These are phyloP conservation scores for Pseudocercospora cruenta DNA, from an alignment of 2,329 filamentous ascomycete genomes.

Conservation along the genomic window DNA sequence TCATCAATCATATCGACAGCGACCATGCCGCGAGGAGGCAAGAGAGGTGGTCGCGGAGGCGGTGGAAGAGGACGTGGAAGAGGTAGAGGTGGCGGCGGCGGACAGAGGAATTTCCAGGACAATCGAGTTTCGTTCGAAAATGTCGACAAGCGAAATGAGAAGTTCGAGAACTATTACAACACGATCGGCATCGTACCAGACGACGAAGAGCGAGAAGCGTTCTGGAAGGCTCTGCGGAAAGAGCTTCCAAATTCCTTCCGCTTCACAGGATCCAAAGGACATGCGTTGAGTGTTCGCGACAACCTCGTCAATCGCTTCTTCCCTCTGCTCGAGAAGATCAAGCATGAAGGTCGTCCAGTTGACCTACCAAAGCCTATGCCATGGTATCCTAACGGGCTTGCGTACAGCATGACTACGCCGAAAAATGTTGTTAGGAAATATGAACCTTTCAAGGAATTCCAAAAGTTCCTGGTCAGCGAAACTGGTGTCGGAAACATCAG, in stretches of 20 bases:
- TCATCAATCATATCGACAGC: background rate
- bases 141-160: conserved; percentile 77
- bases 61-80: conserved; percentile 30
- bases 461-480: conserved; percentile 97
- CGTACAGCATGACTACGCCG: conserved; percentile 97
- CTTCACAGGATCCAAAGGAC: conserved; percentile 93
- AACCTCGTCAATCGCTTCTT: conserved; percentile 87
- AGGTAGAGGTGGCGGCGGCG: conserved; percentile 32
- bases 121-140: conserved; percentile 57
- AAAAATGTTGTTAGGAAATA: conserved; percentile 96
- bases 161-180: conserved; percentile 87
- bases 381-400: conserved; percentile 94
- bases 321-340: conserved; percentile 83
- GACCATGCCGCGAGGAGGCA: conserved; percentile 27
- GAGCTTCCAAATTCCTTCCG: conserved; percentile 97
- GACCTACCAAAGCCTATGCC: conserved; percentile 78
- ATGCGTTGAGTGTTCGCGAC: conserved; percentile 89
- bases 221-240: conserved; percentile 80
- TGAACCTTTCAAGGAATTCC: conserved; percentile 90
- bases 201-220: conserved; percentile 70
- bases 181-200: conserved; percentile 73
- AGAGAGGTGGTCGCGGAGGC: conserved; percentile 29
- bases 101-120: conserved; percentile 34
- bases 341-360: conserved; percentile 79
- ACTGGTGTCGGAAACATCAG: conserved; percentile 97